Evolutionary conservation across 1,284 basidiomycete species (phyloP).

Genomic region (Malassezia caprae): DNA sequence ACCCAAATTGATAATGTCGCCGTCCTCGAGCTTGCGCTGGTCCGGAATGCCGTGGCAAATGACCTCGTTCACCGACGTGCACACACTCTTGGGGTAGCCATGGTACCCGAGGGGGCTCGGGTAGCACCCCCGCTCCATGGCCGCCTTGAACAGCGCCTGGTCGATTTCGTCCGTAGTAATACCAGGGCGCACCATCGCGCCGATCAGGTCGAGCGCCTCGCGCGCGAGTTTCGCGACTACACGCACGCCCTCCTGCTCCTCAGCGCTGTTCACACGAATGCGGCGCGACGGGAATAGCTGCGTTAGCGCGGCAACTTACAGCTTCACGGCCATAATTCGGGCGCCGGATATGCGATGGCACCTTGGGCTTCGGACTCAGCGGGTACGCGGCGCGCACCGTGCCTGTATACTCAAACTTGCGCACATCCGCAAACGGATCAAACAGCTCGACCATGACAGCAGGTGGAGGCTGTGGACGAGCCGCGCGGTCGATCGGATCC

Average conservation of each 20-base stretch:
- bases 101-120: constrained; percentile 90
- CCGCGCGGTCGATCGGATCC: neutral
- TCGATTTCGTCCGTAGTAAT: constrained; percentile 87
- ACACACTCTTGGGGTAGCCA: constrained; percentile 86
- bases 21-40: constrained; percentile 34
- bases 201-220: constrained; percentile 83
- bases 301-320: constrained; percentile 22
- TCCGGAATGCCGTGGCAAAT: constrained; percentile 72
- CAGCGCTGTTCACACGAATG: constrained; percentile 36
- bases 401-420: constrained; percentile 37
- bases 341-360: constrained; percentile 37
- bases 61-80: constrained; percentile 85
- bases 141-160: constrained; percentile 85
- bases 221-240: constrained; percentile 57
- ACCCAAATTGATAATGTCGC: constrained; percentile 25
- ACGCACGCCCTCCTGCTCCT: constrained; percentile 40
- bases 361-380: constrained; percentile 34
- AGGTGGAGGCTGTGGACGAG: neutral
- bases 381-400: constrained; percentile 38
- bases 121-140: constrained; percentile 80
- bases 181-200: constrained; percentile 72
- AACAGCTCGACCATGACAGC: constrained; percentile 12
- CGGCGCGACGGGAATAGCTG: constrained; percentile 38
- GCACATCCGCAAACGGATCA: constrained; percentile 33
- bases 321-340: constrained; percentile 47